These are phyloP conservation scores for Torulaspora franciscae DNA, from an alignment of 805 yeast species.

Conservation along the genomic window DNA sequence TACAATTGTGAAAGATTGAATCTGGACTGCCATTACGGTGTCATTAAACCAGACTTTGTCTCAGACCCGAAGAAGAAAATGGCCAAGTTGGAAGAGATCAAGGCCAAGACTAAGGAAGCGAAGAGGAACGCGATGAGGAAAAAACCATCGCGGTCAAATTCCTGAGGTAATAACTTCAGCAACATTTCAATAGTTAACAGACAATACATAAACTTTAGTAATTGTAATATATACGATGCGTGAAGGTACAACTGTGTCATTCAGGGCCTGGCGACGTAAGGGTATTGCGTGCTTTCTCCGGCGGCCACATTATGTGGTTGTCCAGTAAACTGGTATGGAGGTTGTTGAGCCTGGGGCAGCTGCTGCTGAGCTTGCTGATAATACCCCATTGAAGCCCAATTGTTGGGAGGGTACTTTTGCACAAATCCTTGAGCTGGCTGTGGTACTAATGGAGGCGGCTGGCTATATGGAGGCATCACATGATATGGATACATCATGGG, in stretches of 20 bases:
- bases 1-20: conserved; percentile 53
- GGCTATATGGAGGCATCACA: neutral
- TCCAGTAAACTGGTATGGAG: conserved; percentile 1
- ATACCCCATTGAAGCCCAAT: conserved; percentile 6
- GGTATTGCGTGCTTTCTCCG: neutral
- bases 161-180: neutral
- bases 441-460: neutral
- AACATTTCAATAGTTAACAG: neutral
- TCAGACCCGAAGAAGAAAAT: conserved; percentile 39
- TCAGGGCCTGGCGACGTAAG: neutral
- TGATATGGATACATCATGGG: conserved; percentile 1
- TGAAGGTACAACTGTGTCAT: neutral
- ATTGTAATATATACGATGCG: conserved; percentile 7
- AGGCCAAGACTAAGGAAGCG: conserved; percentile 41
- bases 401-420: conserved; percentile 3
- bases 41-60: conserved; percentile 52
- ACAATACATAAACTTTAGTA: conserved; percentile 1
- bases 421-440: neutral
- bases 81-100: conserved; percentile 47
- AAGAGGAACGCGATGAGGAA: conserved; percentile 38
- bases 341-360: conserved; percentile 1
- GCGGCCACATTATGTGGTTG: conserved; percentile 4
- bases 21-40: conserved; percentile 51
- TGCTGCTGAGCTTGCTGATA: conserved; percentile 1
- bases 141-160: conserved; percentile 11